Evolutionary conservation across 176 grass and related monocot genomes (phyloP), one percentile per base, ranked within the genome.

Genomic region (Oryza brachyantha): DNA sequence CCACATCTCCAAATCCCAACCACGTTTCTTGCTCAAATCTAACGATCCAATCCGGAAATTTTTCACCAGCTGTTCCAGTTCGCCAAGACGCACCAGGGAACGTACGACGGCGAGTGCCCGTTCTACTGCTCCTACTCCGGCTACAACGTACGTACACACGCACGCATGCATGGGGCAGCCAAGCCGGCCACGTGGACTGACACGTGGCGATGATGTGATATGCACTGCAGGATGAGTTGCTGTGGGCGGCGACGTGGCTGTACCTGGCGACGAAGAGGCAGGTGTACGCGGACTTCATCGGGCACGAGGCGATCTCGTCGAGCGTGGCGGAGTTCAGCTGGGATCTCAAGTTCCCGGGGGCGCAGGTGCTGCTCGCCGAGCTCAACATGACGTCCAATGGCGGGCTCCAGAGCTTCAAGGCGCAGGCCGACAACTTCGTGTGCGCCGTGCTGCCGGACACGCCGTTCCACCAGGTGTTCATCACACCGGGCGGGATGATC

Each of bases 91-190:
- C 66, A 95, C 86, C 84, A 34, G 71, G 92, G 92, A 69, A 99
- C 67, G 17, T 99, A 87, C 74, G 96, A 99, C 83, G 96, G 96
- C 69, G 96, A 99, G 85, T 95, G 96, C 84, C 96, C 96, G 36
- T 94, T 94, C 87, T 99, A 99, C 84, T 99, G 96, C 86, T 99
- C 96, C 66, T 93, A 91, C 79, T 99, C 96, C 13, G 96, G 96
- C 31, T 94, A 77, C 76, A 88, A 99, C 75, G 92, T 94, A 81
- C 42, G 45, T 37, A 36, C 4, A 11, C 21, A 24, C 28, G 5
- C 3, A 4, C 2, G 13, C 22, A 32, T 8, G 19, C 50, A 55
- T 22, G 19, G 21, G 46, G 19, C 16, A n/a, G 1, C 19, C 19
- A 54, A 1, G 50, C 16, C 42, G 21, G 16, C 17, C 5, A 37